A percentile compares a stretch with the other conserved stretches of the same genome.
Conservation (phyloP, 2,329 filamentous ascomycete species). For the Beauveria asiatica region DNA sequence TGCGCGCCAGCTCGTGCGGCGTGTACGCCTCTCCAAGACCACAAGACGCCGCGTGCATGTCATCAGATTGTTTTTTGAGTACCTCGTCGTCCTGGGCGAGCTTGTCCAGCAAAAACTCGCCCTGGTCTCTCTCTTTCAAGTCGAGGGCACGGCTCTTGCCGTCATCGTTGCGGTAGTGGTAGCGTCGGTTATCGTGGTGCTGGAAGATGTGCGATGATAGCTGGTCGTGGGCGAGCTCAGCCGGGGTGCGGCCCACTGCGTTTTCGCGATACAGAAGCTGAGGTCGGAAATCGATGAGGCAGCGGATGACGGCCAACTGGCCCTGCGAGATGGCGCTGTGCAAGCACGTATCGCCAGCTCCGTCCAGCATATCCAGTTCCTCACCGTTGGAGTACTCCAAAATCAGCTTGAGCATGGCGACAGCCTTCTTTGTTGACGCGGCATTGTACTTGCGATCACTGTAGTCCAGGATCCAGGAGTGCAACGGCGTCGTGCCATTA, state of each 20-base stretch:
- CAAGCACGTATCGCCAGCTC: conserved; percentile 55
- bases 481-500: conserved; percentile 55
- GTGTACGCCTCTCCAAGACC: conserved; percentile 24
- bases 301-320: conserved; percentile 27
- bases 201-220: conserved; percentile 34
- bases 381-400: conserved; percentile 47
- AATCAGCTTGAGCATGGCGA: conserved; percentile 39
- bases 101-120: conserved; percentile 12
- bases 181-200: conserved; percentile 12
- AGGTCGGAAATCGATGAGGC: conserved; percentile 47
- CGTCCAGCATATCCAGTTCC: conserved; percentile 51
- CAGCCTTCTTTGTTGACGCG: conserved; percentile 15
- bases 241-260: conserved; percentile 64
- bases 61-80: conserved; percentile 7
- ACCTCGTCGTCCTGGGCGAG: background rate
- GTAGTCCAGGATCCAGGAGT: conserved; percentile 42
- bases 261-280: conserved; percentile 63
- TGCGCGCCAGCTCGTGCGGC: conserved; percentile 17
- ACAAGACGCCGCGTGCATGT: conserved; percentile 18
- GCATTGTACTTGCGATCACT: conserved; percentile 10
- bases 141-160: conserved; percentile 1
- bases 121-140: background rate
- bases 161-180: background rate
- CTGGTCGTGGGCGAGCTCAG: conserved; percentile 55
- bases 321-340: conserved; percentile 44